Evolutionary conservation across 2,329 filamentous ascomycete species (phyloP), one percentile per base, ranked within the genome.

Genomic region (Aphanocladium album): DNA sequence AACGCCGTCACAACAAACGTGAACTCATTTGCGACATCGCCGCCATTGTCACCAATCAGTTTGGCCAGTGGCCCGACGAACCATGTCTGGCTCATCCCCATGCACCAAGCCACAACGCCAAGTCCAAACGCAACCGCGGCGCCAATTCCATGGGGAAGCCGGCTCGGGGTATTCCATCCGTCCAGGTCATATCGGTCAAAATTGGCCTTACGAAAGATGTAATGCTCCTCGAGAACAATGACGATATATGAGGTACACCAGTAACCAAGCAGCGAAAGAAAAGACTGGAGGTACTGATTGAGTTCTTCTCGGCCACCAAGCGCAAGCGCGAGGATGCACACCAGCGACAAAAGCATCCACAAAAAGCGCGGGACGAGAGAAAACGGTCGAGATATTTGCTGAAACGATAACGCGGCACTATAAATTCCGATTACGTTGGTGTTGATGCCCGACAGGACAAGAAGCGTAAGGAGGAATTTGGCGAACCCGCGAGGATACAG

Each of bases 61-160:
- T 74, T 71, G 1, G 82, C 83, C 64, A 85, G 80, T 1, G 82
- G 82, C 0, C 82, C 83, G 2, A 76, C 77, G 62, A 79, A 85
- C 82, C 82, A 85, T 2, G 77, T 78, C 68, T 83, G 79, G 3
- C 74, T 75, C 79, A 85, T 85, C 2, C 79, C 79, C 1, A 83
- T 81, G 4, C 84, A 72, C 19, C 84, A 77, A 12, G 80, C 64
- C 6, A 70, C 76, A 57, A 80, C 72, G 23, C 77, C 77, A 23
- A 77, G 63, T 0, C 76, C 39, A 25, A 75, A 80, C 0, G 79
- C 77, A 9, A 71, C 68, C 9, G 79, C 61, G 1, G 78, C 79
- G 1, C 78, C 73, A 3, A 77, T 60, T 1, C 79, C 79, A 2
- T 71, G 69, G 0, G 78, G 78, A 47, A 81, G 64, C 60, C 71